Evolutionary conservation across 306 rosid species (phyloP).

Genomic region (Cucumis sativus): DNA sequence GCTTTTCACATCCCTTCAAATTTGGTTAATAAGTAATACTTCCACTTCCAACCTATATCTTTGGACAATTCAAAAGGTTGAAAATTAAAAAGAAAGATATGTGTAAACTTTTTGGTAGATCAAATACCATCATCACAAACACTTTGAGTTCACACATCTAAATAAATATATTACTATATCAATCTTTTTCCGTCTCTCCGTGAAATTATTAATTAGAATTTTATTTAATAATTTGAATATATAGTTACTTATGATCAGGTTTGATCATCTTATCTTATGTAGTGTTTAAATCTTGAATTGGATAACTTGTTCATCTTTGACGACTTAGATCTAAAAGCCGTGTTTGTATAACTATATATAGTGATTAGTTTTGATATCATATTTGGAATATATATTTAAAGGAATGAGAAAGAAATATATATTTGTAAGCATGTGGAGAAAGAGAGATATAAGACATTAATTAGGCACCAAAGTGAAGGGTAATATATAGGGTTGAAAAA

Average conservation of each 20-base stretch:
- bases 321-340: no score
- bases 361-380: no score
- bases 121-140: background rate
- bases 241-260: no score
- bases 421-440: conserved; percentile 20
- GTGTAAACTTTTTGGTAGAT: conserved; percentile 12
- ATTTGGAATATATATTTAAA: no score
- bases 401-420: background rate
- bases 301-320: no score
- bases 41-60: conserved; percentile 36
- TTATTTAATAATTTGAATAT: no score
- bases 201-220: no score
- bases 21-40: conserved; percentile 24
- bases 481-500: background rate
- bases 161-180: no score
- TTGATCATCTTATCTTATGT: no score
- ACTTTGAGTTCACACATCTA: background rate
- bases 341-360: no score
- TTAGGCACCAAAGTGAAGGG: conserved; percentile 19
- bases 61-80: conserved; percentile 29
- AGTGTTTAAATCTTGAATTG: no score
- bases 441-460: conserved; percentile 21
- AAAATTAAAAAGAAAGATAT: background rate
- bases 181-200: no score
- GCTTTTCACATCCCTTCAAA: conserved; percentile 6